Evolutionary conservation across 768 basidiomycete species (phyloP).

Genomic region (Trametes cubensis): DNA sequence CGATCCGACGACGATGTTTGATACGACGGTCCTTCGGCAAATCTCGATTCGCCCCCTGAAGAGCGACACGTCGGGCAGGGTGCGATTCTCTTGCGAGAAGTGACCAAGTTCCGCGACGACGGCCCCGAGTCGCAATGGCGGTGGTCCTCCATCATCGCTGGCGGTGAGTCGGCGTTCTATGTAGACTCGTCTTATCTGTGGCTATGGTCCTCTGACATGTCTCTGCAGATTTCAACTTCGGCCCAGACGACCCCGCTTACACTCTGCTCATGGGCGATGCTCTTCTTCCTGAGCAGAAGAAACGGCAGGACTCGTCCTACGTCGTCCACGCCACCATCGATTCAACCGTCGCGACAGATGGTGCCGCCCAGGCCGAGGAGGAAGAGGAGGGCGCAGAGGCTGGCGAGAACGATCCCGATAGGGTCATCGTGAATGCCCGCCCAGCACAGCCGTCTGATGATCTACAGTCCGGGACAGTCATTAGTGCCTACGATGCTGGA

Average conservation of each 20-base stretch:
- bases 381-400: conserved; percentile 47
- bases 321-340: conserved; percentile 76
- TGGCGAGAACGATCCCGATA: conserved; percentile 61
- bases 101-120: conserved; percentile 54
- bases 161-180: conserved; percentile 54
- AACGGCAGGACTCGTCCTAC: conserved; percentile 58
- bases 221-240: conserved; percentile 82
- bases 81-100: conserved; percentile 70
- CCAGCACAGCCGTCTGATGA: conserved; percentile 62
- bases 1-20: conserved; percentile 29
- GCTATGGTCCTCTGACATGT: not conserved
- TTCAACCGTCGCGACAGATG: conserved; percentile 45
- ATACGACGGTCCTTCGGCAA: conserved; percentile 27
- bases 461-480: conserved; percentile 47
- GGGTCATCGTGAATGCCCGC: conserved; percentile 75
- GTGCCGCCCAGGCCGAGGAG: conserved; percentile 33
- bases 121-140: conserved; percentile 36
- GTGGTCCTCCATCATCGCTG: conserved; percentile 85
- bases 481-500: conserved; percentile 73
- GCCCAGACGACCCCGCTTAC: conserved; percentile 82
- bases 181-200: not conserved
- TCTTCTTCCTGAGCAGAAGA: conserved; percentile 57
- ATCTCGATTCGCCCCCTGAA: conserved; percentile 40
- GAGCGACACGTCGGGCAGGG: conserved; percentile 59
- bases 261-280: conserved; percentile 68